Percentiles rank a stretch among this genome's conserved stretches.
phyloP scores from a whole-genome alignment of 2,329 filamentous ascomycete genomes.

The Fonsecaea erecta region DNA sequence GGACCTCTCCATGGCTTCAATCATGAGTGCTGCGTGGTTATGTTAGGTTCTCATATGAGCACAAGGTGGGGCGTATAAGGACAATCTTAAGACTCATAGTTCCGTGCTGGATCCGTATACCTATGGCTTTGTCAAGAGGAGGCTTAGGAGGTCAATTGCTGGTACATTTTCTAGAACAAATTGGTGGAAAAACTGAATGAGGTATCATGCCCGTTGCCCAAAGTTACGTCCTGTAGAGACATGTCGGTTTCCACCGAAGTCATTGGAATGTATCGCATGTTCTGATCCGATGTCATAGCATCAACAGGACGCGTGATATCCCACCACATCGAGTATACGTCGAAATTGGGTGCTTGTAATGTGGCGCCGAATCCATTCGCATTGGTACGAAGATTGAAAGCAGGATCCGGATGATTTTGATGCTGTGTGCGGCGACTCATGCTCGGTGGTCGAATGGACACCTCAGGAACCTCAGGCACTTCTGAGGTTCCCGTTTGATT shows the following conservation, averaged over 20 bases:
- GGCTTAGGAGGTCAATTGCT: neutral
- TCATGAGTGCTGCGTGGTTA: neutral
- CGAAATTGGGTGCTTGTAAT: conserved; percentile 10
- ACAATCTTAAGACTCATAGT: neutral
- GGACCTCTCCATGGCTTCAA: neutral
- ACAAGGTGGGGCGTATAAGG: neutral
- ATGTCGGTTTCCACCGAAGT: conserved; percentile 1
- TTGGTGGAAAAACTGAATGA: conserved; percentile 1
- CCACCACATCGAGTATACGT: conserved; percentile 9
- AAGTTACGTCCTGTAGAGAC: conserved; percentile 3
- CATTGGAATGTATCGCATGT: neutral
- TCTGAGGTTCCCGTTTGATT: neutral
- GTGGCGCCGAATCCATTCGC: neutral
- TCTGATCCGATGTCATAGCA: conserved; percentile 4
- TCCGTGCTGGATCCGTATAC: no score
- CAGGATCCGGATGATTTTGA: neutral
- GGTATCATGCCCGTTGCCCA: conserved; percentile 3
- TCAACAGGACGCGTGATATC: conserved; percentile 9
- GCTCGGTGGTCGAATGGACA: neutral
- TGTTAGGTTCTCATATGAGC: neutral
- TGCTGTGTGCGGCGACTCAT: conserved; percentile 3
- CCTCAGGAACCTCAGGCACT: conserved; percentile 1
- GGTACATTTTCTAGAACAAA: neutral
- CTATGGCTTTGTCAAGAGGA: conserved; percentile 1
- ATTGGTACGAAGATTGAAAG: conserved; percentile 1